phyloP scores from a whole-genome alignment of 2,329 filamentous ascomycete genomes.

The Elsinoe ampelina region DNA sequence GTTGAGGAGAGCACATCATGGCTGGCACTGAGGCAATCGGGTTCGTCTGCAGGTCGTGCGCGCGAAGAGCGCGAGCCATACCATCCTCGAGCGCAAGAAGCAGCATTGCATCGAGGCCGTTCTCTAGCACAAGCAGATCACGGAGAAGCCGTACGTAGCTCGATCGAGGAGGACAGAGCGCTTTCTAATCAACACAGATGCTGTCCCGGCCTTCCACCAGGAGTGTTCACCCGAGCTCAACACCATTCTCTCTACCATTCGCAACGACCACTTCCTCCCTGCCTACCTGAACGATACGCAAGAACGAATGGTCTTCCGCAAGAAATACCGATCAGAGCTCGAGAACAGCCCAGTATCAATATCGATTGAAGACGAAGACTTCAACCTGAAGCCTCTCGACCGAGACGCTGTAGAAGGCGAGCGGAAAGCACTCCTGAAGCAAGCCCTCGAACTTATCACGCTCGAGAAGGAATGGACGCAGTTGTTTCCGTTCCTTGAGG shows the following conservation, averaged over 20 bases:
- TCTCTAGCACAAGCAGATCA: background rate
- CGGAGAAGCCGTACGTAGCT: background rate
- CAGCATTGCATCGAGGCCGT: conserved; percentile 12
- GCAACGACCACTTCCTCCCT: conserved; percentile 37
- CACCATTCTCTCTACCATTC: conserved; percentile 31
- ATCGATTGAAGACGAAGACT: conserved; percentile 33
- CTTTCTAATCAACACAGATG: conserved; percentile 20
- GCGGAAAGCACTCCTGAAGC: conserved; percentile 21
- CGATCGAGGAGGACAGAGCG: background rate
- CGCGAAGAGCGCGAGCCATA: conserved; percentile 8
- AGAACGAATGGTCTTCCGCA: conserved; percentile 34
- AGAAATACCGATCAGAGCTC: conserved; percentile 33
- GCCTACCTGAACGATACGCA: conserved; percentile 34
- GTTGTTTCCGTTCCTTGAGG: conserved; percentile 26
- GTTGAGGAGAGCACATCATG: background rate
- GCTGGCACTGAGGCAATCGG: conserved; percentile 7
- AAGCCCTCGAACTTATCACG: conserved; percentile 25
- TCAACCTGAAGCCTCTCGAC: conserved; percentile 28
- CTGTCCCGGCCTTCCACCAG: conserved; percentile 34
- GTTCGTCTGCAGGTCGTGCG: conserved; percentile 10
- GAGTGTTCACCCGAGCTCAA: conserved; percentile 35
- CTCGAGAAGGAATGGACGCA: conserved; percentile 28
- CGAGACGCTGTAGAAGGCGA: conserved; percentile 24
- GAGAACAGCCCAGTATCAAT: conserved; percentile 35
- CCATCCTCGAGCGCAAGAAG: conserved; percentile 18